Percentiles rank a stretch among this genome's conserved stretches.
phyloP scores from a whole-genome alignment of 805 yeast genomes.

The Millerago galiae region DNA sequence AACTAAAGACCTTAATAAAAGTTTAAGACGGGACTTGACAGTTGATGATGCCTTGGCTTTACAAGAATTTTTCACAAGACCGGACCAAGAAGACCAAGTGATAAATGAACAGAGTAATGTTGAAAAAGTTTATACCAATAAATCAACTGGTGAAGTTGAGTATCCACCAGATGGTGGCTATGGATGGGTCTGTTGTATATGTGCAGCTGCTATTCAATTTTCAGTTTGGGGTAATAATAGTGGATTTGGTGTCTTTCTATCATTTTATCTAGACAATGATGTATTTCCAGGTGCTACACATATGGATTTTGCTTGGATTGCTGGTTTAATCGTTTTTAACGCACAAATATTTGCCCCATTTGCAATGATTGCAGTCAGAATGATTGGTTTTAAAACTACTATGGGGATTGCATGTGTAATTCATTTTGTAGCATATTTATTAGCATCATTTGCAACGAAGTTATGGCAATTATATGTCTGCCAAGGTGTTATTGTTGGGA shows the following conservation, averaged over 20 bases:
- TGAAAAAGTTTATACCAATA: slow-evolving; percentile 30
- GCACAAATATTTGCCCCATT: slow-evolving; percentile 61
- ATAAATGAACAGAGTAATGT: slow-evolving; percentile 7
- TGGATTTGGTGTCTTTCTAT: slow-evolving; percentile 53
- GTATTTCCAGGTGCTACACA: slow-evolving; percentile 49
- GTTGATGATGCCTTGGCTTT: slow-evolving; percentile 4
- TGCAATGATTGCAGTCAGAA: slow-evolving; percentile 37
- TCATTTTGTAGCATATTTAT: slow-evolving; percentile 47
- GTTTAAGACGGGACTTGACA: slow-evolving; percentile 9
- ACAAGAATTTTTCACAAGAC: slow-evolving; percentile 1
- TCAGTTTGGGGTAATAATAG: slow-evolving; percentile 68
- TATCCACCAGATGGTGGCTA: slow-evolving; percentile 60
- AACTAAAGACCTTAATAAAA: slow-evolving; percentile 8
- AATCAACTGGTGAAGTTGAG: slow-evolving; percentile 28
- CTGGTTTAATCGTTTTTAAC: slow-evolving; percentile 51
- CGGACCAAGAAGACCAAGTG: not conserved
- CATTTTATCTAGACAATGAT: slow-evolving; percentile 45
- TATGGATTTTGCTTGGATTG: slow-evolving; percentile 58
- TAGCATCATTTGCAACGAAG: slow-evolving; percentile 54
- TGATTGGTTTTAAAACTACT: slow-evolving; percentile 44
- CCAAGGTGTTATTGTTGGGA: slow-evolving; percentile 61
- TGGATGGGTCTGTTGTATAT: slow-evolving; percentile 58
- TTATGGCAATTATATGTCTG: slow-evolving; percentile 64
- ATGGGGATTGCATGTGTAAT: slow-evolving; percentile 42
- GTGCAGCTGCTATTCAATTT: slow-evolving; percentile 44